Evolutionary conservation across 2,329 filamentous ascomycete species (phyloP), one percentile per base, ranked within the genome.

Genomic region (Neonectria neomacrospora): DNA sequence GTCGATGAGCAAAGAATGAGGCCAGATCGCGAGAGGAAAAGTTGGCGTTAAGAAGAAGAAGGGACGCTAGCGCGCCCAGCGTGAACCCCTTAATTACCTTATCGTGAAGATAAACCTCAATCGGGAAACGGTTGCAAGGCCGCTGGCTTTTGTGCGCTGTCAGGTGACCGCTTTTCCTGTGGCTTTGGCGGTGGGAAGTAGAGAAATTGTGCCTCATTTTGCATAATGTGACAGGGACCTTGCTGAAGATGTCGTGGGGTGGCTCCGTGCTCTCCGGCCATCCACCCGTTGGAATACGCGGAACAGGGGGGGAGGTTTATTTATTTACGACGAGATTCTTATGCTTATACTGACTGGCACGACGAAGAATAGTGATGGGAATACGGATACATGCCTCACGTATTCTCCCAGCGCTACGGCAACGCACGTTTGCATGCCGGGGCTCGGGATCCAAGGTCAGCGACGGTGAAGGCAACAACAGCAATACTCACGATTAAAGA

Each of bases 31-130:
- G 60, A 37, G 52, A 32, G 39, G 32, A 50, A 53, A 53, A 52
- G 57, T 54, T 50, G 60, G 60, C 54, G 60, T 51, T 54, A 45
- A 61, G 39, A 47, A 45, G 54, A 55, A 34, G 32, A 28, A 10
- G 3, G 41, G 34, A 37, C 23, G 20, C 45, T 54, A 44, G 54
- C 47, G 53, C 42, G 26, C 28, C 30, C 16, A 30, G 5, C 22
- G 18, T 50, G 54, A 52, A 55, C 60, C 60, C 60, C 57, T 63
- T 58, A 63, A 63, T 63, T 63, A 58, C 18, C 59, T 62, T 62
- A 63, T 58, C 60, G 60, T 57, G 52, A 54, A 62, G 55, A 45
- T 56, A 56, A 57, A 39, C 28, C 59, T 55, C 48, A 45, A 62
- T 62, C 20, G 41, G 54, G 59, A 50, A 48, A 28, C 26, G 37